A percentile compares a stretch with the other conserved stretches of the same genome.
Conservation (phyloP, 805 yeast species). For the Jamesozyma lodderae region DNA sequence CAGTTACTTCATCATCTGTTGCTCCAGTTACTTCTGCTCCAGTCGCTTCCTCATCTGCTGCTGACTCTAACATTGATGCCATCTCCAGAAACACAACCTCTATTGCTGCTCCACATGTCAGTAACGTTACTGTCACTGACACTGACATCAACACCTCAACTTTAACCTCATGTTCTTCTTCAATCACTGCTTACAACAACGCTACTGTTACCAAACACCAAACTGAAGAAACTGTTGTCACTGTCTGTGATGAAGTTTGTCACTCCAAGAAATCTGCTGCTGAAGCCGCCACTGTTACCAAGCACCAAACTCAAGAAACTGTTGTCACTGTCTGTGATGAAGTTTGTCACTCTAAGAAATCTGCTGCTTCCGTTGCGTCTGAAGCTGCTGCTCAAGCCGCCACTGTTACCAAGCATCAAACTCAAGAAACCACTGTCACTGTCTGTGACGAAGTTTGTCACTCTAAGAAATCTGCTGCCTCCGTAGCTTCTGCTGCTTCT, state of each 20-base stretch:
- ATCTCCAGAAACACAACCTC: background rate
- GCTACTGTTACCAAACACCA: conserved; percentile 1
- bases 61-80: background rate
- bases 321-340: conserved; percentile 10
- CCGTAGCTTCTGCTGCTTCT: background rate
- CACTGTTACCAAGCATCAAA: background rate
- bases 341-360: conserved; percentile 8
- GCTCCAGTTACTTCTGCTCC: background rate
- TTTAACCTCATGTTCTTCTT: background rate
- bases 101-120: too few relatives aligned
- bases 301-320: background rate
- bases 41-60: background rate
- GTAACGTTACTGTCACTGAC: background rate
- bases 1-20: background rate
- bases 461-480: conserved; percentile 6
- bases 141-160: background rate
- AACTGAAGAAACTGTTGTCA: conserved; percentile 4
- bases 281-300: conserved; percentile 3
- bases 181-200: background rate
- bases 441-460: conserved; percentile 10
- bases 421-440: conserved; percentile 5
- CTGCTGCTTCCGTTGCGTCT: conserved; percentile 5
- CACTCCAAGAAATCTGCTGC: conserved; percentile 7
- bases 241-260: conserved; percentile 11
- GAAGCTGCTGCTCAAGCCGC: background rate